A percentile compares a stretch with the other conserved stretches of the same genome.
phyloP scores from a whole-genome alignment of 2,329 filamentous ascomycete genomes.

The Exophiala calicioides region DNA sequence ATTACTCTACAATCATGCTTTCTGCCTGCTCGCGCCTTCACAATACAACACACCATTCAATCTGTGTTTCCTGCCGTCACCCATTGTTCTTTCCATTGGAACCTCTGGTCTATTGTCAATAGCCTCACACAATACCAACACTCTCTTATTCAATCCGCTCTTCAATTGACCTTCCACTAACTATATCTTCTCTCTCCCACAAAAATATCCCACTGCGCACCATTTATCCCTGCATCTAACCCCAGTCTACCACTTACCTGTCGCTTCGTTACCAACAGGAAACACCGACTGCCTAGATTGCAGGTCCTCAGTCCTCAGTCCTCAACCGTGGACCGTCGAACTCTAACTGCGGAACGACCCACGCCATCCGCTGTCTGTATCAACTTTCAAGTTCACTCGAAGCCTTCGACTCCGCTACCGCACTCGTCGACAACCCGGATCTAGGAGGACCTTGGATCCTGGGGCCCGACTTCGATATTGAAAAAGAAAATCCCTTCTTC shows the following conservation, averaged over 20 bases:
- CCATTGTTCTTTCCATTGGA: conserved; percentile 13
- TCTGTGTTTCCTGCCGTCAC: conserved; percentile 2
- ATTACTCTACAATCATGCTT: conserved; percentile 9
- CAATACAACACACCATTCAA: background rate
- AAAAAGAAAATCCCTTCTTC: no score
- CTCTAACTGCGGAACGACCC: no score
- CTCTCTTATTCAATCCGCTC: background rate
- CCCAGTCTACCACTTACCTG: no score
- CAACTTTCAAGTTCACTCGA: no score
- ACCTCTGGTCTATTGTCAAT: conserved; percentile 1
- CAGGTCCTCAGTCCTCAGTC: no score
- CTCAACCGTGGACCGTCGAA: no score
- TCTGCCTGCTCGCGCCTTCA: conserved; percentile 2
- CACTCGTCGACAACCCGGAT: no score
- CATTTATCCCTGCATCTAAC: conserved; percentile 3
- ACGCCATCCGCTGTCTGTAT: no score
- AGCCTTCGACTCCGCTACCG: no score
- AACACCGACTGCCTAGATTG: background rate
- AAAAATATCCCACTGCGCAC: background rate
- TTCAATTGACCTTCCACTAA: background rate
- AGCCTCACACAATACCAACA: conserved; percentile 6
- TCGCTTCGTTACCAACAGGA: no score
- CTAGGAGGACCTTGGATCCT: no score
- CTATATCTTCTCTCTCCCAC: background rate
- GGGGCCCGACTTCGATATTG: no score